A percentile compares a stretch with the other conserved stretches of the same genome.
These are phyloP conservation scores for Neoascochyta sp. DNA, from an alignment of 2,329 filamentous ascomycete genomes.

Conservation along the genomic window DNA sequence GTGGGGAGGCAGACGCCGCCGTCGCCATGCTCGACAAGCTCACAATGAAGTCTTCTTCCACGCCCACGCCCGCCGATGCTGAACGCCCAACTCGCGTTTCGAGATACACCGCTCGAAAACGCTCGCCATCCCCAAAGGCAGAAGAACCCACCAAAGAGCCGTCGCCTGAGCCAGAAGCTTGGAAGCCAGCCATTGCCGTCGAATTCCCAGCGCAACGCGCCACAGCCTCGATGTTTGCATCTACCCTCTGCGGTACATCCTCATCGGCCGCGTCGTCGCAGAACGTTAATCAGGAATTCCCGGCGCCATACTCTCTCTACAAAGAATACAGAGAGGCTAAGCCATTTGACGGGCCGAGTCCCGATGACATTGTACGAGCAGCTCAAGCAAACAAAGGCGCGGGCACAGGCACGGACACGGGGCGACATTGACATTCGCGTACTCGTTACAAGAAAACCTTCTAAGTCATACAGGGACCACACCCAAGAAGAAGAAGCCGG, in stretches of 20 bases:
- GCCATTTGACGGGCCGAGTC: conserved; percentile 80
- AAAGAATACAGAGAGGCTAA: conserved; percentile 45
- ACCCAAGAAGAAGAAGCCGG: conserved; percentile 26
- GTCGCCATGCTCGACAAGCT: conserved; percentile 46
- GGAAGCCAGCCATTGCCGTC: conserved; percentile 18
- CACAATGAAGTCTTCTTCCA: conserved; percentile 26
- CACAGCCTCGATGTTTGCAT: conserved; percentile 51
- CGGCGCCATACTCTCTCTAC: conserved; percentile 42
- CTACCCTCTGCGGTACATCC: conserved; percentile 43
- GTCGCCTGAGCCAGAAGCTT: conserved; percentile 11
- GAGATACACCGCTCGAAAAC: conserved; percentile 30
- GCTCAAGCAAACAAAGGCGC: conserved; percentile 60
- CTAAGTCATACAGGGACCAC: conserved; percentile 24
- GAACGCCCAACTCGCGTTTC: conserved; percentile 9
- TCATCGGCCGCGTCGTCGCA: conserved; percentile 2
- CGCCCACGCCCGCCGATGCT: background rate
- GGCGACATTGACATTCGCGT: conserved; percentile 23
- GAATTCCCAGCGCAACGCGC: conserved; percentile 43
- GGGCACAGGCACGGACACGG: conserved; percentile 42
- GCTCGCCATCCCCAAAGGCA: conserved; percentile 23
- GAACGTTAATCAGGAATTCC: conserved; percentile 13
- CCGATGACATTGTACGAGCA: conserved; percentile 81
- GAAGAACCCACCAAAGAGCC: conserved; percentile 13
- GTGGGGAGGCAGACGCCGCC: conserved; percentile 29
- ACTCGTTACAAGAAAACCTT: too few species aligned